A percentile compares a stretch with the other conserved stretches of the same genome.
Evolutionary conservation across 306 rosid species (phyloP).

Genomic region (Amphicarpaea edgeworthii): DNA sequence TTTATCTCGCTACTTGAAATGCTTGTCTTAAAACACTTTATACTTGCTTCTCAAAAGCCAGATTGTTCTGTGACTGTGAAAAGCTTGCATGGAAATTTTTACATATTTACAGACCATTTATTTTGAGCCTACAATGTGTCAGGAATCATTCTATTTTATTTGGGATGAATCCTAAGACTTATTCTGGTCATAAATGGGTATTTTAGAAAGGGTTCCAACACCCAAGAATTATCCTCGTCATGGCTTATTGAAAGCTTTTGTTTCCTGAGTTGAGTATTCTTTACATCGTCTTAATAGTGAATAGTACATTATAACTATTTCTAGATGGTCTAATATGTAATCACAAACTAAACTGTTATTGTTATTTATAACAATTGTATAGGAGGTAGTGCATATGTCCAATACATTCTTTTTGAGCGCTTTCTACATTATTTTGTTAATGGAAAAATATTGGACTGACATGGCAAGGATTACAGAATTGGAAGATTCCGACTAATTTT

Average conservation of each 20-base stretch:
- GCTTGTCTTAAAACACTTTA: slow-evolving; percentile 33
- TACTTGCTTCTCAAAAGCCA: slow-evolving; percentile 28
- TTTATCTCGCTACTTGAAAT: slow-evolving; percentile 28
- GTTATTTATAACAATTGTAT: neutral
- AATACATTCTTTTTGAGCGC: slow-evolving; percentile 10
- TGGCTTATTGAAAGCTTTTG: slow-evolving; percentile 35
- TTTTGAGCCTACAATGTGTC: neutral
- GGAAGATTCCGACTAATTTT: slow-evolving; percentile 14
- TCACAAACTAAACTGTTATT: slow-evolving; percentile 26
- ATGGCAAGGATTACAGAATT: neutral
- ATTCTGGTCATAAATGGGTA: slow-evolving; percentile 1
- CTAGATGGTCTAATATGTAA: slow-evolving; percentile 9
- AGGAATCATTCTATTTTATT: slow-evolving; percentile 27
- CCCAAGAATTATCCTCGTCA: slow-evolving; percentile 7
- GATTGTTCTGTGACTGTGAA: slow-evolving; percentile 25
- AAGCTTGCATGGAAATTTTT: slow-evolving; percentile 19
- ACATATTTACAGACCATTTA: slow-evolving; percentile 8
- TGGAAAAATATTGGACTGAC: slow-evolving; percentile 7
- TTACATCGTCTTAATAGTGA: slow-evolving; percentile 4
- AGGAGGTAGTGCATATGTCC: neutral
- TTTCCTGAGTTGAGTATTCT: slow-evolving; percentile 26
- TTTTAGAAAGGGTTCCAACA: slow-evolving; percentile 7
- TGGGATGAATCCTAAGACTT: slow-evolving; percentile 11
- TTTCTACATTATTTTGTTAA: slow-evolving; percentile 19
- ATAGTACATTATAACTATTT: slow-evolving; percentile 1